Percentiles rank a stretch among this genome's conserved stretches.
phyloP scores from a whole-genome alignment of 2,329 filamentous ascomycete genomes.

The Balansia obtecta region DNA sequence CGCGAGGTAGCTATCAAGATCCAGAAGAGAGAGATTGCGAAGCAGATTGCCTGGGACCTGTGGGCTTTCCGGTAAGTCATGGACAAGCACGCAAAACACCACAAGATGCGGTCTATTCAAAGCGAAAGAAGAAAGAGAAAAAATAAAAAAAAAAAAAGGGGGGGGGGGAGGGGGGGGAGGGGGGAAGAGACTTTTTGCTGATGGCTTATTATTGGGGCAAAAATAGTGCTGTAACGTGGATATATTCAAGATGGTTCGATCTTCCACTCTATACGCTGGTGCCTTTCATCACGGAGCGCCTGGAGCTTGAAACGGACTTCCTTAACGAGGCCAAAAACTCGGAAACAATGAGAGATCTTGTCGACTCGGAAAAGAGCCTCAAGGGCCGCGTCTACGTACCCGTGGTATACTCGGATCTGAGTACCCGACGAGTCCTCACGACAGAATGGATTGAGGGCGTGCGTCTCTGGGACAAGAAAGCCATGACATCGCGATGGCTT shows the following conservation, averaged over 20 bases:
- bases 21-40: constrained; percentile 86
- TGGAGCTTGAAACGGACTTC: constrained; percentile 91
- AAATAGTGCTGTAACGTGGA: constrained; percentile 59
- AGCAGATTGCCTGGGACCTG: constrained; percentile 87
- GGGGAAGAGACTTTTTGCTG: not conserved
- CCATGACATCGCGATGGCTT: constrained; percentile 64
- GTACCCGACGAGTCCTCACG: constrained; percentile 73
- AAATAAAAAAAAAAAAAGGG: too few species aligned
- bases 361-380: constrained; percentile 63
- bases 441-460: constrained; percentile 98
- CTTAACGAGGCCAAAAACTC: constrained; percentile 83
- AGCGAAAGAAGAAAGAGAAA: not conserved
- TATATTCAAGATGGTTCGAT: constrained; percentile 82
- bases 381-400: constrained; percentile 80
- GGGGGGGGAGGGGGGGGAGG: too few species aligned
- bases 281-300: constrained; percentile 84
- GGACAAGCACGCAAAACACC: not conserved
- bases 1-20: constrained; percentile 91
- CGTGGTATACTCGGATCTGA: constrained; percentile 69
- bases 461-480: constrained; percentile 80
- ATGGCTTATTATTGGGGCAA: not conserved
- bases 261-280: constrained; percentile 86
- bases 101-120: not conserved
- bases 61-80: constrained; percentile 74
- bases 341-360: constrained; percentile 66